Conservation (phyloP, 208 protist genomes). For the Leptomonas seymouri region DNA sequence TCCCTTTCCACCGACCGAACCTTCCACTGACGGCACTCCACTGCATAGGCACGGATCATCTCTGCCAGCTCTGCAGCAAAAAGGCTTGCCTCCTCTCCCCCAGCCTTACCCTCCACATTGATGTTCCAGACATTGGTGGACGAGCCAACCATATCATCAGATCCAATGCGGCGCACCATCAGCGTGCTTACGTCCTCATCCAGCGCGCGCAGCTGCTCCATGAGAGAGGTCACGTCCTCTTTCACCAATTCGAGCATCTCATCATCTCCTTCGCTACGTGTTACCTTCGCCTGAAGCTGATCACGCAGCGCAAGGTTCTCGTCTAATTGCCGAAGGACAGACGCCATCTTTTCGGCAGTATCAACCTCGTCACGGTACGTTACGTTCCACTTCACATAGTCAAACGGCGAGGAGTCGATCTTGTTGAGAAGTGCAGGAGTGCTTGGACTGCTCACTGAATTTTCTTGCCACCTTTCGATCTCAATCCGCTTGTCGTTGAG, state of each 20-base stretch:
- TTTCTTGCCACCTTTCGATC: slow-evolving; percentile 59
- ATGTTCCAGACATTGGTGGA: slow-evolving; percentile 73
- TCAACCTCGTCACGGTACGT: slow-evolving; percentile 81
- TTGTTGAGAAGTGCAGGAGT: slow-evolving; percentile 37
- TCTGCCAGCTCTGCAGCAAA: slow-evolving; percentile 88
- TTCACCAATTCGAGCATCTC: slow-evolving; percentile 77
- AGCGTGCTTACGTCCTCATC: slow-evolving; percentile 57
- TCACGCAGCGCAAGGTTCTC: slow-evolving; percentile 63
- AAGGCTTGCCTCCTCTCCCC: slow-evolving; percentile 84
- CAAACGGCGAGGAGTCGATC: slow-evolving; percentile 52
- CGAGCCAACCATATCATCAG: slow-evolving; percentile 76
- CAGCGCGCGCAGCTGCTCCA: slow-evolving; percentile 46
- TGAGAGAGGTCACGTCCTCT: slow-evolving; percentile 65
- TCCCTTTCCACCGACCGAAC: slow-evolving; percentile 34
- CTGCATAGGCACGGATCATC: slow-evolving; percentile 72
- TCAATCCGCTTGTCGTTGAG: slow-evolving; percentile 57
- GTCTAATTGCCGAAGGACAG: slow-evolving; percentile 56
- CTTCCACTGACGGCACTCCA: slow-evolving; percentile 45
- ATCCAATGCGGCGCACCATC: slow-evolving; percentile 71
- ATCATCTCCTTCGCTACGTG: slow-evolving; percentile 45
- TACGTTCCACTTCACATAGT: slow-evolving; percentile 78
- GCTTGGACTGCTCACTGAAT: slow-evolving; percentile 10
- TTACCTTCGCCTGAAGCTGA: slow-evolving; percentile 29
- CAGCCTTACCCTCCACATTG: slow-evolving; percentile 74
- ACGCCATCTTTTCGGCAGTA: slow-evolving; percentile 48